Conservation (phyloP, 805 yeast species). For the Nakazawaea molendinolei region DNA sequence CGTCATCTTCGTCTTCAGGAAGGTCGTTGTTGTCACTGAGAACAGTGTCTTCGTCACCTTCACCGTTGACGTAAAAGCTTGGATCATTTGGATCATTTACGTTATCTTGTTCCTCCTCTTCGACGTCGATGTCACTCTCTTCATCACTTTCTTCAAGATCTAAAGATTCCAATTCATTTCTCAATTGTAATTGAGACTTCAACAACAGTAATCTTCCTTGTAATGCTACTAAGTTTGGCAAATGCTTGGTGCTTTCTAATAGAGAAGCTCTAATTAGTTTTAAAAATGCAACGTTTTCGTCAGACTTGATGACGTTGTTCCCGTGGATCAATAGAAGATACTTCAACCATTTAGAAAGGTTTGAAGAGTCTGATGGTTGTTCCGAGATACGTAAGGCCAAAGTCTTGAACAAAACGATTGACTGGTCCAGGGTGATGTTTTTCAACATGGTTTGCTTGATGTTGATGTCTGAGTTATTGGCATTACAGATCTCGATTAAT, state of each 20-base stretch:
- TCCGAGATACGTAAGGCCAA: slow-evolving; percentile 43
- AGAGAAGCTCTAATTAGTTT: slow-evolving; percentile 54
- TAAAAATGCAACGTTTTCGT: slow-evolving; percentile 47
- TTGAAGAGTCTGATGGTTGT: slow-evolving; percentile 46
- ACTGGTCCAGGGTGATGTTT: slow-evolving; percentile 39
- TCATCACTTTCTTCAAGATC: slow-evolving; percentile 27
- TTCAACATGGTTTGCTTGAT: slow-evolving; percentile 49
- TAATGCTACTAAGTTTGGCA: slow-evolving; percentile 67
- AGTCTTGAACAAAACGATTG: slow-evolving; percentile 37
- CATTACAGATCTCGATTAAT: slow-evolving; percentile 26
- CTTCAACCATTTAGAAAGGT: slow-evolving; percentile 61
- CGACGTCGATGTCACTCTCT: slow-evolving; percentile 28
- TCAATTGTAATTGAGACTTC: slow-evolving; percentile 65
- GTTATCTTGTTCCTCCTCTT: slow-evolving; percentile 28
- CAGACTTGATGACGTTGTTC: slow-evolving; percentile 47
- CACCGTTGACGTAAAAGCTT: slow-evolving; percentile 32
- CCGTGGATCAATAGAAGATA: slow-evolving; percentile 73
- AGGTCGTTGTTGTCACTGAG: slow-evolving; percentile 26
- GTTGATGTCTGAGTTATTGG: slow-evolving; percentile 35
- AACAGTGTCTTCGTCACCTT: slow-evolving; percentile 37
- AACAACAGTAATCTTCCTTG: slow-evolving; percentile 83
- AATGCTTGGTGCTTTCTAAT: slow-evolving; percentile 43
- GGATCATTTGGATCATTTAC: slow-evolving; percentile 23
- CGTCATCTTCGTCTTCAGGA: slow-evolving; percentile 26
- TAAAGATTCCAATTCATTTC: slow-evolving; percentile 42